These are phyloP conservation scores for Pichia sp. DNA, from an alignment of 1,139 yeast species.

Conservation along the genomic window DNA sequence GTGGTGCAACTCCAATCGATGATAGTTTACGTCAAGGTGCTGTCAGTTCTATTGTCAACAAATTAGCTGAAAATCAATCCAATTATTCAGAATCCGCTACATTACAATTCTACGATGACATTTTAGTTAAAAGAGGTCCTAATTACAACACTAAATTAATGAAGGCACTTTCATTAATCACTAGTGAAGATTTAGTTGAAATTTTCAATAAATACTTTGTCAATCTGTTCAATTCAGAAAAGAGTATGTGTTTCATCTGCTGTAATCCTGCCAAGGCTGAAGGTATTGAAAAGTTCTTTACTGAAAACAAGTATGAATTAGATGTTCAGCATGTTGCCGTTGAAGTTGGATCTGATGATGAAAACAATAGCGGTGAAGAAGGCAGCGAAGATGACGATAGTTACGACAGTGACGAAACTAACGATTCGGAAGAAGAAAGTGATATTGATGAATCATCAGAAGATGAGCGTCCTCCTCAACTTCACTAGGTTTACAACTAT, in stretches of 20 bases:
- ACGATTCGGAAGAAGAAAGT: constrained; percentile 17
- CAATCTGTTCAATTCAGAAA: constrained; percentile 55
- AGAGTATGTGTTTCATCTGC: constrained; percentile 65
- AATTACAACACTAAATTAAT: constrained; percentile 49
- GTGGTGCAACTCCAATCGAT: constrained; percentile 56
- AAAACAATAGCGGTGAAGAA: constrained; percentile 12
- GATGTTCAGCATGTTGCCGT: constrained; percentile 42
- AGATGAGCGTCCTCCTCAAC: neutral
- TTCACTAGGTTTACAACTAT: no score
- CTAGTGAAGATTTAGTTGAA: constrained; percentile 53
- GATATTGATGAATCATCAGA: constrained; percentile 9
- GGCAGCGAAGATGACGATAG: constrained; percentile 11
- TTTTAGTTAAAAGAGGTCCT: constrained; percentile 70
- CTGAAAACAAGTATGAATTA: constrained; percentile 55
- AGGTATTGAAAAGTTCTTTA: constrained; percentile 47
- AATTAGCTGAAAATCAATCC: constrained; percentile 64
- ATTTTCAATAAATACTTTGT: constrained; percentile 59
- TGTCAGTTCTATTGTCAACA: constrained; percentile 69
- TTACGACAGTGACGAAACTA: constrained; percentile 9
- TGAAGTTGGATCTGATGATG: constrained; percentile 22
- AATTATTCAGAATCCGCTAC: constrained; percentile 63
- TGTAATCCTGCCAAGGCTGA: constrained; percentile 67
- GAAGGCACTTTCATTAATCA: constrained; percentile 48
- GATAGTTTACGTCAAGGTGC: constrained; percentile 64
- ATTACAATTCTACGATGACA: constrained; percentile 61